These are phyloP conservation scores for Boletus rubropictus DNA, from an alignment of 768 basidiomycete species.

Conservation along the genomic window DNA sequence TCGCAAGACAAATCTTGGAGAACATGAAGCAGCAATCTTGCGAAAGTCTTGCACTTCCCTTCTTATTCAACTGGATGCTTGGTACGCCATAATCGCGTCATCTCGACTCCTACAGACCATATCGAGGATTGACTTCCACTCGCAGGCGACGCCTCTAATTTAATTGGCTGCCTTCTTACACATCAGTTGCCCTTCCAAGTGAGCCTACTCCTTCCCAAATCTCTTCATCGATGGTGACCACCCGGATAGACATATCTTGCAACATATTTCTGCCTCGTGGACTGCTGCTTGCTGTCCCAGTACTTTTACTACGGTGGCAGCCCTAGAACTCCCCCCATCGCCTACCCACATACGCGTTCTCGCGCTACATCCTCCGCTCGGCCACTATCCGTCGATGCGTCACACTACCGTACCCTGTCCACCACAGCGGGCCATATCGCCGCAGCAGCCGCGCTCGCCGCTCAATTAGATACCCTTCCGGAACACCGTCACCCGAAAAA, in stretches of 20 bases:
- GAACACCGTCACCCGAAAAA: constrained; percentile 31
- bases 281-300: constrained; percentile 69
- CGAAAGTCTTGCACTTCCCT: constrained; percentile 88
- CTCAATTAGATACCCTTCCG: constrained; percentile 49
- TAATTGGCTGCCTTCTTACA: constrained; percentile 87
- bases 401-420: constrained; percentile 65
- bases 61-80: constrained; percentile 88
- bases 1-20: constrained; percentile 71
- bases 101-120: not conserved
- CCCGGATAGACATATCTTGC: constrained; percentile 76
- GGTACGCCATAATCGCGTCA: constrained; percentile 45
- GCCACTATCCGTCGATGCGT: constrained; percentile 48
- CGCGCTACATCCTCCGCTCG: constrained; percentile 41
- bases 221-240: constrained; percentile 5
- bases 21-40: constrained; percentile 72
- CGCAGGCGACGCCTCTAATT: constrained; percentile 86
- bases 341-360: constrained; percentile 36
- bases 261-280: constrained; percentile 82
- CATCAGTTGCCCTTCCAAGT: constrained; percentile 95
- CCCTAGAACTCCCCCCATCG: constrained; percentile 30
- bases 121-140: constrained; percentile 6
- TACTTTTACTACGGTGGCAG: constrained; percentile 68
- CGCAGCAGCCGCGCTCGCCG: constrained; percentile 62
- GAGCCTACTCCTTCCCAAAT: constrained; percentile 19
- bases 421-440: constrained; percentile 69